Conservation (phyloP, 1,284 basidiomycete species). For the Sporisorium iseilematis-ciliati region DNA sequence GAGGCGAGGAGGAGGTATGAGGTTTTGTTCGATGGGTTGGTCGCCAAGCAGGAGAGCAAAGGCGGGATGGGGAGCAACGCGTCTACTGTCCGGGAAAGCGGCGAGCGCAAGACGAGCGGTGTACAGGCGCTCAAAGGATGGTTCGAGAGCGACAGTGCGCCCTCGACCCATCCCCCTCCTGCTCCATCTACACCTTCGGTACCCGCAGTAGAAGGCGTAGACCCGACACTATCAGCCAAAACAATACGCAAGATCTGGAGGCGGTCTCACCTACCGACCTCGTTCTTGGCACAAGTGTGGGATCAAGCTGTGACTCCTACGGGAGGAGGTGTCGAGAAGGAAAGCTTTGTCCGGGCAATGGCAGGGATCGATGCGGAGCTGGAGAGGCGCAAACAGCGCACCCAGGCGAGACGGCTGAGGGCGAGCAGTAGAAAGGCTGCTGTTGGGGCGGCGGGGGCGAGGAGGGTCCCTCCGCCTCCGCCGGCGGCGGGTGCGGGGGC, state of each 20-base stretch:
- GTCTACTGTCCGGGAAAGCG: too few relatives aligned
- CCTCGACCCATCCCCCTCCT: background rate
- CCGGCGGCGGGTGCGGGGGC: background rate
- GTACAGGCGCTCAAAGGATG: conserved; percentile 37
- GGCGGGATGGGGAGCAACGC: background rate
- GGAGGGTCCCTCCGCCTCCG: conserved; percentile 23
- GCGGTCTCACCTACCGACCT: conserved; percentile 13
- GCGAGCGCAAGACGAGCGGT: conserved; percentile 3
- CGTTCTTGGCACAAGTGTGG: conserved; percentile 28
- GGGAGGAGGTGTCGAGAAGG: background rate
- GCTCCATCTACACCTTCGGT: background rate
- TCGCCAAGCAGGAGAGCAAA: conserved; percentile 3
- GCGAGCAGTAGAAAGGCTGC: background rate
- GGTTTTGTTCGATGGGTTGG: conserved; percentile 17
- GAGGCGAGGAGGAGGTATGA: conserved; percentile 27
- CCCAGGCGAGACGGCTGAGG: background rate
- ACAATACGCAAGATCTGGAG: conserved; percentile 25
- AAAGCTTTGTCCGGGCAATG: conserved; percentile 26
- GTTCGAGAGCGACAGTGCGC: conserved; percentile 35
- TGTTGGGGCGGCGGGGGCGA: background rate
- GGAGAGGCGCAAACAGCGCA: conserved; percentile 9
- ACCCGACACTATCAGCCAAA: conserved; percentile 9
- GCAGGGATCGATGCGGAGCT: conserved; percentile 42
- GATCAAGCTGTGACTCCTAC: conserved; percentile 13
- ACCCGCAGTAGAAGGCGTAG: background rate